Evolutionary conservation across 139 green algal genomes (phyloP), one percentile per base, ranked within the genome.

Genomic region (Pseudopediastrum boryanum): DNA sequence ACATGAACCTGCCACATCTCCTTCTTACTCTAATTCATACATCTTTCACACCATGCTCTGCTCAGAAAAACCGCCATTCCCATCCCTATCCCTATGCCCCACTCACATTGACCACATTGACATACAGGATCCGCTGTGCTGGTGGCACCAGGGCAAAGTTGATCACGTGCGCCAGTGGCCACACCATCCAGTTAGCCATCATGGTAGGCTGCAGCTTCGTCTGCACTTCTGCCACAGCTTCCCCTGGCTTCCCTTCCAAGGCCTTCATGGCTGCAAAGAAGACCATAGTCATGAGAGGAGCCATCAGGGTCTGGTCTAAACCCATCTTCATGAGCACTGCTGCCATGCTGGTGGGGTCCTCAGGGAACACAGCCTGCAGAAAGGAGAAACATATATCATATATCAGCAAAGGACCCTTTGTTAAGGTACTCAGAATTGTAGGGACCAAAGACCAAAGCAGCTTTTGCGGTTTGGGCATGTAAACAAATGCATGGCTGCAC

Each of bases 121-220:
- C 90, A 86, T 94, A 97, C 36, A 97, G 84, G 51, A 96, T 94
- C 31, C 93, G 83, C 42, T 93, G 90, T 52, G 91, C 67, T 3
- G 83, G 83, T 23, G 92, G 89, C 10, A 96, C 84, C 61, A 90
- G 90, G 13, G 77, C 80, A 89, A 97, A 97, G 87, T 96, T 96
- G 77, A 97, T 85, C 8, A 93, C 77, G 74, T 96, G 92, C 1
- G 90, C 81, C 3, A 80, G 10, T 2, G 83, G 83, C 83, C 83
- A 87, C 36, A 87, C 78, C 10, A 44, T 72, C 71, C 72, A 87
- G 72, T 94, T 93, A 52, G 90, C 88, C 19, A 91, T 48, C 41
- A 93, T 61, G 4, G 82, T 91, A 4, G 80, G 83, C 56, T 84
- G 56, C 44, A 95, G 70, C 80, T 93, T 92, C 5, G 69, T 31